These are phyloP conservation scores for Candida piceae DNA, from an alignment of 805 yeast species.

Conservation along the genomic window DNA sequence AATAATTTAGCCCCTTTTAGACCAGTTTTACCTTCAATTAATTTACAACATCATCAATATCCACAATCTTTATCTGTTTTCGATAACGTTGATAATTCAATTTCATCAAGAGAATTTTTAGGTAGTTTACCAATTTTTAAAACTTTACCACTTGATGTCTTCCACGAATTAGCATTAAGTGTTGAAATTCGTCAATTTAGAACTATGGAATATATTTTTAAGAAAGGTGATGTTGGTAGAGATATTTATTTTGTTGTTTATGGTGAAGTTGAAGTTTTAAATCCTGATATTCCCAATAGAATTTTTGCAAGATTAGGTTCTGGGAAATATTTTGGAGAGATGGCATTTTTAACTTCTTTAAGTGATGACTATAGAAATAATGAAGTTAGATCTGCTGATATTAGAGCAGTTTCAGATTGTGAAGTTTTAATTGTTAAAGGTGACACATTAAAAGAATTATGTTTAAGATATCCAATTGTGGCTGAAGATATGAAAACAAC, in stretches of 20 bases:
- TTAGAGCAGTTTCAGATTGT: conserved; percentile 54
- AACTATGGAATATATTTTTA: conserved; percentile 57
- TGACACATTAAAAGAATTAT: conserved; percentile 47
- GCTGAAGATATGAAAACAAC: conserved; percentile 56
- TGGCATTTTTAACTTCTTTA: conserved; percentile 56
- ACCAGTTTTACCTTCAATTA: conserved; percentile 1
- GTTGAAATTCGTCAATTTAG: conserved; percentile 51
- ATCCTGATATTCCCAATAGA: conserved; percentile 32
- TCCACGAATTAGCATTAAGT: conserved; percentile 60
- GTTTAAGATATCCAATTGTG: conserved; percentile 53
- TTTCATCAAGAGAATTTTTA: conserved; percentile 51
- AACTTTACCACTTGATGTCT: conserved; percentile 49
- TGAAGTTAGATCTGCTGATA: conserved; percentile 52
- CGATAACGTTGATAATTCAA: conserved; percentile 46
- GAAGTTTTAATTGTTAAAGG: conserved; percentile 58
- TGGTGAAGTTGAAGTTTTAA: conserved; percentile 67
- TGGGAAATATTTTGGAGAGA: conserved; percentile 73
- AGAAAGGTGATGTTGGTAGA: conserved; percentile 53
- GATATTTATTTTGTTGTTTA: conserved; percentile 62
- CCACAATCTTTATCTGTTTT: conserved; percentile 3
- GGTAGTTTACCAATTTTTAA: conserved; percentile 55
- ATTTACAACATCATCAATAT: conserved; percentile 1
- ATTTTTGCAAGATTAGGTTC: conserved; percentile 53
- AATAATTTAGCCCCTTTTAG: too few relatives aligned
- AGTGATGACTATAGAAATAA: conserved; percentile 22